Conservation (phyloP, 257 asterid genomes). For the Nicotiana attenuata region DNA sequence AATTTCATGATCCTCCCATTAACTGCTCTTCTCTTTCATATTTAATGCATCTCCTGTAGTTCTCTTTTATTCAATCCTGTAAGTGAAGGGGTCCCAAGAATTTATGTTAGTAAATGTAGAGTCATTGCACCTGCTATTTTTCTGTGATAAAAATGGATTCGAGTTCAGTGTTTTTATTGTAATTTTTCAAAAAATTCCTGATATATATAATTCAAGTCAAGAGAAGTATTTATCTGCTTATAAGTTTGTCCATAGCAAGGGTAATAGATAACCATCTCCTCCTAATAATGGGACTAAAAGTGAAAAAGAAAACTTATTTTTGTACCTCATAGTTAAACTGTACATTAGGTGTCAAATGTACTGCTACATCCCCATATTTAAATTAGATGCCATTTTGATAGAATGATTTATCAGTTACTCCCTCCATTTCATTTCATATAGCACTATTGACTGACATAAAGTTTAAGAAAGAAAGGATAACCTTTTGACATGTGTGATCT, state of each 20-base stretch:
- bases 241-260: neutral
- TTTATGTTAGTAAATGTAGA: neutral
- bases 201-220: neutral
- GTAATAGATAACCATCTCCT: neutral
- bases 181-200: neutral
- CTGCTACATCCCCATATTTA: neutral
- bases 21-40: conserved; percentile 13
- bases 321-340: neutral
- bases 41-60: conserved; percentile 5
- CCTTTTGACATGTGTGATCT: neutral
- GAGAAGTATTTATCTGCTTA: neutral
- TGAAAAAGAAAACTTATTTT: no score
- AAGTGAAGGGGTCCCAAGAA: neutral
- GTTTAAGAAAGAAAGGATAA: neutral
- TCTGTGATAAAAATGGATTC: neutral
- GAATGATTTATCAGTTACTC: neutral
- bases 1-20: neutral
- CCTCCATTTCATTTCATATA: neutral
- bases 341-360: neutral
- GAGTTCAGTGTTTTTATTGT: neutral
- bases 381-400: neutral
- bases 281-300: neutral
- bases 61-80: neutral
- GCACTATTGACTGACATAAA: neutral
- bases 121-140: neutral